A percentile compares a stretch with the other conserved stretches of the same genome.
These are phyloP conservation scores for Tulasnella sp. DNA, from an alignment of 768 basidiomycete species.

Conservation along the genomic window DNA sequence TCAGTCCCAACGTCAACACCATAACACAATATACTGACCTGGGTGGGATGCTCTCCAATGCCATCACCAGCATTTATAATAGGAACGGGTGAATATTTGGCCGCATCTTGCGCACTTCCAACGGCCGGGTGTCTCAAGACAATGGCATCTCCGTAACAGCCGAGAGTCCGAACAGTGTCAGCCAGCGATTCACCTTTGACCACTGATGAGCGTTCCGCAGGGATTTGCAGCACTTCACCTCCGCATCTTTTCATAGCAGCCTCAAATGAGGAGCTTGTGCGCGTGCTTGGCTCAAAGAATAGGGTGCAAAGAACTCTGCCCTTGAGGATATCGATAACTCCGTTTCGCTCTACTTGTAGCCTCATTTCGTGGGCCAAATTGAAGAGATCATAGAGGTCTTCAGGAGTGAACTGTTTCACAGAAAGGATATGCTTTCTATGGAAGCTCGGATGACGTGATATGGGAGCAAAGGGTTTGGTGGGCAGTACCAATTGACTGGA, in stretches of 20 bases:
- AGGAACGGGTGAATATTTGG: slow-evolving; percentile 90
- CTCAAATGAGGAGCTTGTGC: slow-evolving; percentile 92
- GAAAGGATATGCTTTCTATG: slow-evolving; percentile 85
- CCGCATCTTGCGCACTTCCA: slow-evolving; percentile 89
- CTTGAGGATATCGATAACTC: slow-evolving; percentile 74
- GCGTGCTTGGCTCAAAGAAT: slow-evolving; percentile 95
- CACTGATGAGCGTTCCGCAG: slow-evolving; percentile 72
- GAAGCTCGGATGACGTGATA: slow-evolving; percentile 69
- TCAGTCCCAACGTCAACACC: too few species aligned
- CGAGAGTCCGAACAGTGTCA: slow-evolving; percentile 87
- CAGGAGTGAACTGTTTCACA: slow-evolving; percentile 82
- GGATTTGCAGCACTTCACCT: slow-evolving; percentile 82
- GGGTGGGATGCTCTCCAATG: slow-evolving; percentile 92
- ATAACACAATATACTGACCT: slow-evolving; percentile 35
- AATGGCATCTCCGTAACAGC: slow-evolving; percentile 89
- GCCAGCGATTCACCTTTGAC: slow-evolving; percentile 86
- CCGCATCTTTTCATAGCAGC: slow-evolving; percentile 98
- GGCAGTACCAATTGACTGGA: background rate
- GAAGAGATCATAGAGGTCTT: slow-evolving; percentile 88
- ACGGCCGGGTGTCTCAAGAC: slow-evolving; percentile 90
- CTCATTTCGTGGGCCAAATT: slow-evolving; percentile 94
- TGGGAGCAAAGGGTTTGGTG: slow-evolving; percentile 32
- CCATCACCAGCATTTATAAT: slow-evolving; percentile 97
- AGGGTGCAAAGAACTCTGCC: slow-evolving; percentile 83
- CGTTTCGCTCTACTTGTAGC: slow-evolving; percentile 83